A percentile compares a stretch with the other conserved stretches of the same genome.
Evolutionary conservation across 2,329 filamentous ascomycete species (phyloP).

Genomic region (Apiospora hydei): DNA sequence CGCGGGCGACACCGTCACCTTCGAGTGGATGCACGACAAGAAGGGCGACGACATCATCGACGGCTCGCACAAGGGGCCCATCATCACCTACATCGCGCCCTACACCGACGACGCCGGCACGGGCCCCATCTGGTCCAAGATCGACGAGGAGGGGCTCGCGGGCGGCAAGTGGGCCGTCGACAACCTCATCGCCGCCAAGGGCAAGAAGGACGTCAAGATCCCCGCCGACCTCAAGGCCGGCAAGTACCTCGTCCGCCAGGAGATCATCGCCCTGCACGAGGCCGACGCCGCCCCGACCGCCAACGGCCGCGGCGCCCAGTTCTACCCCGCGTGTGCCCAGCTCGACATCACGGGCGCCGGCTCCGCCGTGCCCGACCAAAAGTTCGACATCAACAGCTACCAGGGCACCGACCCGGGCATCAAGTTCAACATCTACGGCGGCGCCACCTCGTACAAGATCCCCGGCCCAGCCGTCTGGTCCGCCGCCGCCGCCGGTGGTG

Average conservation of each 20-base stretch:
- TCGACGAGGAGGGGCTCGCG: conserved; percentile 49
- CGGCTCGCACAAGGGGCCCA: conserved; percentile 58
- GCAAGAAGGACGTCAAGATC: conserved; percentile 52
- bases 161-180: conserved; percentile 56
- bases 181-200: conserved; percentile 53
- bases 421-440: conserved; percentile 63
- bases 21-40: conserved; percentile 60
- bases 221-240: conserved; percentile 48
- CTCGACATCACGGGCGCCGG: conserved; percentile 64
- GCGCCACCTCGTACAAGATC: conserved; percentile 24
- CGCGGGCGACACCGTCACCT: conserved; percentile 54
- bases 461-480: conserved; percentile 28
- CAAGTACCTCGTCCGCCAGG: conserved; percentile 51
- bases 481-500: conserved; percentile 18
- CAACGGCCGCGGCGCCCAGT: conserved; percentile 55
- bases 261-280: conserved; percentile 49
- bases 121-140: conserved; percentile 59
- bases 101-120: conserved; percentile 47
- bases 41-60: conserved; percentile 61
- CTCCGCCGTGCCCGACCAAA: conserved; percentile 51
- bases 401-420: conserved; percentile 64
- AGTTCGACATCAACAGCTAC: conserved; percentile 63
- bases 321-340: conserved; percentile 67
- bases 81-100: conserved; percentile 60
- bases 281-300: conserved; percentile 39